Base-by-base conservation (phyloP, 2,329 filamentous ascomycete genomes). In the Pyrenochaeta sp. region DNA sequence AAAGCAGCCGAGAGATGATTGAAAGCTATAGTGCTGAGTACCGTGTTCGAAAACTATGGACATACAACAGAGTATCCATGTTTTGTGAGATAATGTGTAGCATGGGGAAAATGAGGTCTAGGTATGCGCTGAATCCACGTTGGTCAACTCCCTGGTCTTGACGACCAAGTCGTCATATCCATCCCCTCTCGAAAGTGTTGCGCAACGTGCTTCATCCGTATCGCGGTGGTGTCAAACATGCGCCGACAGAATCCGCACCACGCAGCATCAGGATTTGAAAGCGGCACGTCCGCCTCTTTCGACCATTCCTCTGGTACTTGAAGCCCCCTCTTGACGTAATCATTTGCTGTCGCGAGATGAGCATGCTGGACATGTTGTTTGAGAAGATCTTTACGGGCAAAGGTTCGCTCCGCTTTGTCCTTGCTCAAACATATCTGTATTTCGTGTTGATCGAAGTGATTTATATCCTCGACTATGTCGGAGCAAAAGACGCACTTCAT, bases 181-280 rank as follows among this genome's bases (percentile, higher is more conserved):
- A 12, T 12, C n/a, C 56, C 58, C 6, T 51, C 5, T 1, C 48
- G 50, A 44, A 67, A 66, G 22, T 67, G 63, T 12, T 56, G 15
- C 12, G 56, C 58, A 2, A 68, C 59, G 39, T 68, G 63, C 2
- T 58, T 28, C 62, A 66, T 64, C 12, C 66, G 53, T 15, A 28
- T 0, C 15, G 45, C 12, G 3, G 48, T 52, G 1, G 60, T 59
- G 1, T 52, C 40, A 5, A 59, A 24, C 2, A 34, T 30, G 1
- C n/a, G 2, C 3, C 36, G 8, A 45, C 65, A 69, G 22, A 67
- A 67, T 6, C 66, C 64, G 40, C 66, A 69, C 66, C 62, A 67
- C 13, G 57, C 24, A 2, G 62, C 54, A 1, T 58, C 47, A 30
- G 52, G 58, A 15, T 54, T 51, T 9, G 39, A 25, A 2, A 46